Conservation (phyloP, 2,329 filamentous ascomycete genomes). For the Penicillium sp. region DNA sequence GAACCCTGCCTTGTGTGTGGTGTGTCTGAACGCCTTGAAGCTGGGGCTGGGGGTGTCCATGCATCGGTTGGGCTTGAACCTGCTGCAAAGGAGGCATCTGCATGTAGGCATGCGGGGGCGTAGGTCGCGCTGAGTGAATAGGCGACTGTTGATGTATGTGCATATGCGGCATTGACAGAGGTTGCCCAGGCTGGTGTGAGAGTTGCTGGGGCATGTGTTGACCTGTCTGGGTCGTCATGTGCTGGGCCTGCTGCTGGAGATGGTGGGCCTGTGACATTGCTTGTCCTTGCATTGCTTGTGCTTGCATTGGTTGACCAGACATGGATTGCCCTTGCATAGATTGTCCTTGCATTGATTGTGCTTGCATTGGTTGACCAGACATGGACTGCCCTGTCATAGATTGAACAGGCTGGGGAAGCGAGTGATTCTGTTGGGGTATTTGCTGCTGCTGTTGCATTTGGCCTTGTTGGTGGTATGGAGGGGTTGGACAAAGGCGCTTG, state of each 20-base stretch:
- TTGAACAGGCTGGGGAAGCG: slow-evolving; percentile 13
- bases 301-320: slow-evolving; percentile 2
- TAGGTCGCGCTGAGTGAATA: slow-evolving; percentile 14
- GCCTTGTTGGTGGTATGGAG: slow-evolving; percentile 18
- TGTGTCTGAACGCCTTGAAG: slow-evolving; percentile 11
- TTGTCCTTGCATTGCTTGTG: not conserved
- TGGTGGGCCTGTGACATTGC: slow-evolving; percentile 8
- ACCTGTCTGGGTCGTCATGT: slow-evolving; percentile 9
- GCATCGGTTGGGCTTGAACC: slow-evolving; percentile 16
- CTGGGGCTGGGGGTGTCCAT: slow-evolving; percentile 11
- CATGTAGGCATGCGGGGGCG: slow-evolving; percentile 19
- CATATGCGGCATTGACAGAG: slow-evolving; percentile 23
- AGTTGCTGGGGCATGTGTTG: slow-evolving; percentile 15
- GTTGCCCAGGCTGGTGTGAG: slow-evolving; percentile 8
- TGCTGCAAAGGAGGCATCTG: slow-evolving; percentile 26
- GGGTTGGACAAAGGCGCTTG: slow-evolving; percentile 19
- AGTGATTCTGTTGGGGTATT: slow-evolving; percentile 14
- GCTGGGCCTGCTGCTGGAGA: slow-evolving; percentile 8
- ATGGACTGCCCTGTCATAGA: not conserved
- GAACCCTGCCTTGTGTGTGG: slow-evolving; percentile 15
- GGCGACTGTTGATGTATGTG: slow-evolving; percentile 24
- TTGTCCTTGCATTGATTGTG: not conserved
- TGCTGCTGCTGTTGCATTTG: slow-evolving; percentile 10
- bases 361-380: slow-evolving; percentile 3
- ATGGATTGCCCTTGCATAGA: not conserved